Evolutionary conservation across 176 grass and related monocot genomes (phyloP).

Genomic region (Bromus sterilis): DNA sequence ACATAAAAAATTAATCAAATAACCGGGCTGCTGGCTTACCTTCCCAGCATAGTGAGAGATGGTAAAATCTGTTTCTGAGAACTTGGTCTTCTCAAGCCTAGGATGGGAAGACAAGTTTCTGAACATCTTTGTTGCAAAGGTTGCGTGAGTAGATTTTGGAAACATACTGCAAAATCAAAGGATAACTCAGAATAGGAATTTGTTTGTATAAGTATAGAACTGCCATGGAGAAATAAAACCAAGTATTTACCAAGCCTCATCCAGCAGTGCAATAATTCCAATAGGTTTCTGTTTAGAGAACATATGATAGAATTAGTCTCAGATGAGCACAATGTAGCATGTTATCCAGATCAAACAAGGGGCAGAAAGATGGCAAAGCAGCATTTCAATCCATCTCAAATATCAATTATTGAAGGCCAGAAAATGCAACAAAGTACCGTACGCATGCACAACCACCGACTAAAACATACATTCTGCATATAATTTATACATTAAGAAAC

Average conservation of each 20-base stretch:
- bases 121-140: slow-evolving; percentile 92
- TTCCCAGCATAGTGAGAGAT: slow-evolving; percentile 96
- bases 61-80: slow-evolving; percentile 97
- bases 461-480: not conserved
- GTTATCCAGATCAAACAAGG: not conserved
- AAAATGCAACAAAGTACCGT: not conserved
- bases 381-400: not conserved
- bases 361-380: not conserved
- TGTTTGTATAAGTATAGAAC: slow-evolving; percentile 11
- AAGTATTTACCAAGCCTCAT: slow-evolving; percentile 93
- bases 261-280: slow-evolving; percentile 92
- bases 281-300: slow-evolving; percentile 77
- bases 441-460: not conserved
- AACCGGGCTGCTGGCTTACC: slow-evolving; percentile 29
- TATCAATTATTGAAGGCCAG: not conserved
- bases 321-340: not conserved
- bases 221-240: not conserved
- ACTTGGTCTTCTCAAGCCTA: slow-evolving; percentile 93
- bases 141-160: slow-evolving; percentile 92
- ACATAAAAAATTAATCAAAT: slow-evolving; percentile 17
- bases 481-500: not conserved
- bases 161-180: slow-evolving; percentile 74
- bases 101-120: slow-evolving; percentile 68
- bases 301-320: slow-evolving; percentile 15
- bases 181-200: not conserved